Evolutionary conservation across 768 basidiomycete genomes (phyloP).

Genomic region (Mycena capillaripes): DNA sequence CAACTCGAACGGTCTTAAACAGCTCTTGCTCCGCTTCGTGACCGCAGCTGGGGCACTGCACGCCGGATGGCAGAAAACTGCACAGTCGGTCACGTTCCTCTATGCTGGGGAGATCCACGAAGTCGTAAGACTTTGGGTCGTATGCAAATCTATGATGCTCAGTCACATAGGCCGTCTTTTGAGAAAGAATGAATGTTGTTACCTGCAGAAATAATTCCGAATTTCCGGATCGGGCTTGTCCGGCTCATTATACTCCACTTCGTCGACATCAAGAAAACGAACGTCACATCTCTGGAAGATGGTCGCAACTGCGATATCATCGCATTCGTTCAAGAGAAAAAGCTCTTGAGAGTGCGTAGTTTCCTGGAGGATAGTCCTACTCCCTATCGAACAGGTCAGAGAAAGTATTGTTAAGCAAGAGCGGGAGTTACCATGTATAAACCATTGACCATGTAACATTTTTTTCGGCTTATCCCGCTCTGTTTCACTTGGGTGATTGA

Average conservation of each 20-base stretch:
- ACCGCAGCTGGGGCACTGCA: slow-evolving; percentile 65
- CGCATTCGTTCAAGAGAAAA: slow-evolving; percentile 69
- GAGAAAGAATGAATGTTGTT: not conserved
- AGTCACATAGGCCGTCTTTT: not conserved
- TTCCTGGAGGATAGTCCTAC: slow-evolving; percentile 76
- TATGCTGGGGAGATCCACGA: slow-evolving; percentile 58
- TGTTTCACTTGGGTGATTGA: slow-evolving; percentile 49
- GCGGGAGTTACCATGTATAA: slow-evolving; percentile 62
- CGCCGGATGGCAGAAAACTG: slow-evolving; percentile 43
- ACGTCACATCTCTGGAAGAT: slow-evolving; percentile 74
- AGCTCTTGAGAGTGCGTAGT: slow-evolving; percentile 73
- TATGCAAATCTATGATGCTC: slow-evolving; percentile 60
- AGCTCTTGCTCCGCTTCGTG: slow-evolving; percentile 45
- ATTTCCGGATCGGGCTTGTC: slow-evolving; percentile 56
- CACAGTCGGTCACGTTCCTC: slow-evolving; percentile 47
- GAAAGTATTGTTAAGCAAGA: not conserved
- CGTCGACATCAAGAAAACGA: slow-evolving; percentile 53
- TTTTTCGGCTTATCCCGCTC: slow-evolving; percentile 48
- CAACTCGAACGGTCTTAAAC: slow-evolving; percentile 40
- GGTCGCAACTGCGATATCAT: slow-evolving; percentile 64
- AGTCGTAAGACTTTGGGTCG: slow-evolving; percentile 61
- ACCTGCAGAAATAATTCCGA: slow-evolving; percentile 68
- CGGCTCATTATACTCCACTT: slow-evolving; percentile 55
- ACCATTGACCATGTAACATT: slow-evolving; percentile 82
- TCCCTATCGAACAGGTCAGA: slow-evolving; percentile 25